Evolutionary conservation across 768 basidiomycete genomes (phyloP).

Genomic region (Calocybe cyanea): DNA sequence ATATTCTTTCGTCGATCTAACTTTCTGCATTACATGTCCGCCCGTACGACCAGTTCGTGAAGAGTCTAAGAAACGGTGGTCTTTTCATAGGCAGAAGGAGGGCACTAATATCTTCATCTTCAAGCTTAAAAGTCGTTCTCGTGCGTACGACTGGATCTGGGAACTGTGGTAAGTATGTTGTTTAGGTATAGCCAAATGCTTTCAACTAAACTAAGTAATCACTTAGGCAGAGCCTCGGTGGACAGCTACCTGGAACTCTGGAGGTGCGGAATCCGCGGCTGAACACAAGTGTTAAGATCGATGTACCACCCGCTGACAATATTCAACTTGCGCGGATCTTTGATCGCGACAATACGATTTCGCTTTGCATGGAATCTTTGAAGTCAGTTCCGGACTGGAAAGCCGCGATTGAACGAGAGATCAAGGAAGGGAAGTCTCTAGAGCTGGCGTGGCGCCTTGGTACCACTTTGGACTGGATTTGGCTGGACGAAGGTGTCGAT

Average conservation of each 20-base stretch:
- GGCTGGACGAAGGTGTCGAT: slow-evolving; percentile 63
- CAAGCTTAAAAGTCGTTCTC: slow-evolving; percentile 71
- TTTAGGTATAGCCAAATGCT: not conserved
- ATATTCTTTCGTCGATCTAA: slow-evolving; percentile 83
- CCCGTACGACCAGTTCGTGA: slow-evolving; percentile 43
- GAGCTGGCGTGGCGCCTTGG: slow-evolving; percentile 77
- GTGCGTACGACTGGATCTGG: slow-evolving; percentile 91
- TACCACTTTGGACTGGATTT: slow-evolving; percentile 83
- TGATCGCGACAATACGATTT: slow-evolving; percentile 56
- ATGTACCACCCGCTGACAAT: slow-evolving; percentile 50
- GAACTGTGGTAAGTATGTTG: slow-evolving; percentile 57
- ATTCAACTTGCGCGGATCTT: slow-evolving; percentile 48
- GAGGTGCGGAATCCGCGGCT: slow-evolving; percentile 70
- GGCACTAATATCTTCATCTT: slow-evolving; percentile 88
- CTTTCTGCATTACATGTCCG: slow-evolving; percentile 72
- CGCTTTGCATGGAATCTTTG: slow-evolving; percentile 57
- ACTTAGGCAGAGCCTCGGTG: slow-evolving; percentile 67
- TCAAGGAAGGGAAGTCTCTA: slow-evolving; percentile 53
- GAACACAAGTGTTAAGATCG: slow-evolving; percentile 64
- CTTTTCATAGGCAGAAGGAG: slow-evolving; percentile 47
- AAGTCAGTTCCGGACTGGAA: slow-evolving; percentile 58
- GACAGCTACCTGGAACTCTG: slow-evolving; percentile 61
- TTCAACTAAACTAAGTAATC: slow-evolving; percentile 1
- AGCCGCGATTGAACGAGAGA: slow-evolving; percentile 48
- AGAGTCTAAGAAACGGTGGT: slow-evolving; percentile 38